A percentile compares a stretch with the other conserved stretches of the same genome.
phyloP scores from a whole-genome alignment of 768 basidiomycete genomes.

The Cantharellus cinnabarinus region DNA sequence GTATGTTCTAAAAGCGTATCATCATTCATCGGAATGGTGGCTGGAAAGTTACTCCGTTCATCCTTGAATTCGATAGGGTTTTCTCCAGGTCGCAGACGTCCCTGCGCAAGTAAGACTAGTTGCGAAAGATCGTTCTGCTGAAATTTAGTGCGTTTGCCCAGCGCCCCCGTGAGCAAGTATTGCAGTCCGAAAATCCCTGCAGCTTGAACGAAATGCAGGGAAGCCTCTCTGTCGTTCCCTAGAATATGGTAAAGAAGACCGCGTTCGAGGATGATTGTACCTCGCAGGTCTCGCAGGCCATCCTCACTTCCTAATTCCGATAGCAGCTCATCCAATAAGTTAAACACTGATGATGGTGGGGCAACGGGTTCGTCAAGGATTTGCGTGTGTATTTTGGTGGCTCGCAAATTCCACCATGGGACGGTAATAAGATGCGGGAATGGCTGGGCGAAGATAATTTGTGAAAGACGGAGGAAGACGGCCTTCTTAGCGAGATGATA shows the following conservation, averaged over 20 bases:
- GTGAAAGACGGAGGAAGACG: slow-evolving; percentile 52
- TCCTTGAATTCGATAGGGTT: not conserved
- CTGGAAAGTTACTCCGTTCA: slow-evolving; percentile 29
- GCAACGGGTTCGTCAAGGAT: slow-evolving; percentile 70
- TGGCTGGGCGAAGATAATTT: slow-evolving; percentile 39
- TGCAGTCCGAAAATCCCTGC: slow-evolving; percentile 57
- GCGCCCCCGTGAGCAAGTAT: slow-evolving; percentile 81
- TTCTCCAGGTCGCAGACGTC: slow-evolving; percentile 26
- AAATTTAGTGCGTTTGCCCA: slow-evolving; percentile 88
- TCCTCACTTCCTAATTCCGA: slow-evolving; percentile 7
- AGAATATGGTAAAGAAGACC: slow-evolving; percentile 66
- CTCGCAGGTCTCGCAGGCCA: slow-evolving; percentile 39
- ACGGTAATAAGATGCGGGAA: slow-evolving; percentile 30
- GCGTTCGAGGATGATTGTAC: slow-evolving; percentile 49
- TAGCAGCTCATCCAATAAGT: slow-evolving; percentile 19
- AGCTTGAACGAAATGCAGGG: slow-evolving; percentile 56
- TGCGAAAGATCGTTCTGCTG: slow-evolving; percentile 73
- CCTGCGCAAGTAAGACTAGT: slow-evolving; percentile 84
- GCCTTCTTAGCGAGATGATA: slow-evolving; percentile 70
- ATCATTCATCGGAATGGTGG: slow-evolving; percentile 71
- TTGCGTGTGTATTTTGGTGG: slow-evolving; percentile 42
- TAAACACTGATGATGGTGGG: slow-evolving; percentile 25
- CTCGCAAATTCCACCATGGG: slow-evolving; percentile 74
- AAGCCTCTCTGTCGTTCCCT: slow-evolving; percentile 54
- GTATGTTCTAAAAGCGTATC: slow-evolving; percentile 93